phyloP scores from a whole-genome alignment of 192 early-diverging fungal species.

The Rhizoclosmatium sp. region DNA sequence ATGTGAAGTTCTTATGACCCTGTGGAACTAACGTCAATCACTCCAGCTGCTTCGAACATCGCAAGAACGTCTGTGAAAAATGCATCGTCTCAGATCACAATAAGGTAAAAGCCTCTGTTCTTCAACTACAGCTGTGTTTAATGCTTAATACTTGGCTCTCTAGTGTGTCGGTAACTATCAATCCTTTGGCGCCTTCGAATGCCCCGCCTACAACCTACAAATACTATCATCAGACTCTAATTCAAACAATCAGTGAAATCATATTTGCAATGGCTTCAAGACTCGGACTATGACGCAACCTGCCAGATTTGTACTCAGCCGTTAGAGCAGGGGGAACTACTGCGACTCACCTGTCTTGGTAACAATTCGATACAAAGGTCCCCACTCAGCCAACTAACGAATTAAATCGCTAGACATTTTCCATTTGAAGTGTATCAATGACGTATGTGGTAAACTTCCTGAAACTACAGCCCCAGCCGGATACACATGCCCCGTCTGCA shows the following conservation, averaged over 20 bases:
- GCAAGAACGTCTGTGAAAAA: conserved; percentile 66
- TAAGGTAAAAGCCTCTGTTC: conserved; percentile 32
- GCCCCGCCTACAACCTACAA: not conserved
- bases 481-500: conserved; percentile 50
- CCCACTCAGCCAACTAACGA: not conserved
- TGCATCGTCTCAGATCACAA: conserved; percentile 57
- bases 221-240: conserved; percentile 7
- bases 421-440: conserved; percentile 48
- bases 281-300: conserved; percentile 59
- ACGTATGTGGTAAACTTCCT: conserved; percentile 38
- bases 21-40: not conserved
- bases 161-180: conserved; percentile 48
- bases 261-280: conserved; percentile 67
- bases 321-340: conserved; percentile 44
- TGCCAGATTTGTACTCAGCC: conserved; percentile 53
- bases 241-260: conserved; percentile 48
- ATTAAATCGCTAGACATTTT: conserved; percentile 46
- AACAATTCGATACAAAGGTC: too few relatives aligned
- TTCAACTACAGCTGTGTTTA: not conserved
- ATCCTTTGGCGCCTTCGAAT: not conserved
- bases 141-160: not conserved
- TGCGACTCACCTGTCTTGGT: conserved; percentile 62
- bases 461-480: conserved; percentile 55
- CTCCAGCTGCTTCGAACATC: conserved; percentile 57
- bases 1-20: too few relatives aligned